Evolutionary conservation across 106 monocot genomes (phyloP).

Genomic region (Phalaenopsis equestris): DNA sequence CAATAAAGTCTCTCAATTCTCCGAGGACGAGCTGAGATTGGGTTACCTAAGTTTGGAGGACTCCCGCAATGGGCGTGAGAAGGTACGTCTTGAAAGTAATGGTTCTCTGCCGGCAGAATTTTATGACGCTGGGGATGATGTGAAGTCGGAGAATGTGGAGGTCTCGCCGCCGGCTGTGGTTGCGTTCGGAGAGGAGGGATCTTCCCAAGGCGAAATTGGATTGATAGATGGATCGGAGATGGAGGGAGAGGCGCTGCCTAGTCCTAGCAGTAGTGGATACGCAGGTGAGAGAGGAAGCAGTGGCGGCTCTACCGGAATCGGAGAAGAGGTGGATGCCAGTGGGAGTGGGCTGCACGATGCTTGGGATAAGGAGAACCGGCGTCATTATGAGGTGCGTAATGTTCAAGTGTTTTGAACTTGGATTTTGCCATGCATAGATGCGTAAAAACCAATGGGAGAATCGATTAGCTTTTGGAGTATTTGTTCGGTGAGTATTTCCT

Average conservation of each 20-base stretch:
- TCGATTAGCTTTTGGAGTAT: background rate
- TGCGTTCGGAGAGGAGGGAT: background rate
- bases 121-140: constrained; percentile 12
- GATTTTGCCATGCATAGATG: background rate
- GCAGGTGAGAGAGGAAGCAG: constrained; percentile 93
- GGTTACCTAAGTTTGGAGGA: constrained; percentile 27
- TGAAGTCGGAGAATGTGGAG: constrained; percentile 24
- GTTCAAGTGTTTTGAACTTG: background rate
- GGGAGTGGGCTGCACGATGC: constrained; percentile 14
- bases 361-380: constrained; percentile 47
- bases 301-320: constrained; percentile 48
- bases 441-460: background rate
- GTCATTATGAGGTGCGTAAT: constrained; percentile 47
- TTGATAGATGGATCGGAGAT: constrained; percentile 29
- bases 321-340: constrained; percentile 36
- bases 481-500: background rate
- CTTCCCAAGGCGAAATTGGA: constrained; percentile 3
- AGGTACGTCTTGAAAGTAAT: constrained; percentile 20
- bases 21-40: constrained; percentile 1
- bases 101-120: constrained; percentile 33
- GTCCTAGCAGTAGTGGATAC: constrained; percentile 86
- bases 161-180: background rate
- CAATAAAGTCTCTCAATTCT: background rate
- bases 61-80: background rate
- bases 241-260: constrained; percentile 35